Base-by-base conservation (phyloP, 768 basidiomycete genomes). In the Russula earlei region DNA sequence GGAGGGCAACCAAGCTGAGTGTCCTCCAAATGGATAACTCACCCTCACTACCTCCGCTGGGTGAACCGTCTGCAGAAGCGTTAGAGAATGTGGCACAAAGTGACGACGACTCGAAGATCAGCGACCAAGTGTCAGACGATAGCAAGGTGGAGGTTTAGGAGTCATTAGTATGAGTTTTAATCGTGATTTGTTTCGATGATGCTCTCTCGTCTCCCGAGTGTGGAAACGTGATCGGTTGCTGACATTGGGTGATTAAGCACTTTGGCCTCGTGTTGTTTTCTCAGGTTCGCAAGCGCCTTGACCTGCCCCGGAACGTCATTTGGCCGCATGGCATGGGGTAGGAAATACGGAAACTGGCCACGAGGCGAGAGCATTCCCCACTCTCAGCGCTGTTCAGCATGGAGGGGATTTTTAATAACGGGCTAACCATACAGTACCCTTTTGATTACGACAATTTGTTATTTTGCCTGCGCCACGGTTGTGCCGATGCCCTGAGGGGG, bases 1-100 rank as follows among this genome's bases (percentile, higher is more conserved):
- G 81, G 73, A 60, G 57, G 44, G 66, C 65, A 27, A 73, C 84
- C 64, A 79, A 77, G 67, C 59, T 67, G 46, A 75, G 72, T 51
- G 41, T 81, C 15, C 46, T 55, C 10, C 53, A 53, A 47, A 59
- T 66, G 60, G 66, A 60, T 7, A 44, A 37, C 38, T 58, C 54
- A 10, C 6, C 19, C 14, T n/a, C 52, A 11, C 25, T 52, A 17
- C 55, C 34, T 27, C 40, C 17, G 7, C 24, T 17, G 5, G 27
- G 31, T 33, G 45, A 37, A n/a, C 19, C 40, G 24, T 17, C 43
- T 37, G 11, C 17, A 14, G 38, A 25, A 9, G 36, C 6, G 12
- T 31, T 19, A 33, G 54, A 59, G 41, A 38, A 14, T n/a, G 25
- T 58, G 4, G 41, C 38, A 15, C 55, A 55, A 40, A 11, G 22